A percentile compares a stretch with the other conserved stretches of the same genome.
Conservation (phyloP, 1,139 yeast genomes). For the Schwanniomyces etchellsii region DNA sequence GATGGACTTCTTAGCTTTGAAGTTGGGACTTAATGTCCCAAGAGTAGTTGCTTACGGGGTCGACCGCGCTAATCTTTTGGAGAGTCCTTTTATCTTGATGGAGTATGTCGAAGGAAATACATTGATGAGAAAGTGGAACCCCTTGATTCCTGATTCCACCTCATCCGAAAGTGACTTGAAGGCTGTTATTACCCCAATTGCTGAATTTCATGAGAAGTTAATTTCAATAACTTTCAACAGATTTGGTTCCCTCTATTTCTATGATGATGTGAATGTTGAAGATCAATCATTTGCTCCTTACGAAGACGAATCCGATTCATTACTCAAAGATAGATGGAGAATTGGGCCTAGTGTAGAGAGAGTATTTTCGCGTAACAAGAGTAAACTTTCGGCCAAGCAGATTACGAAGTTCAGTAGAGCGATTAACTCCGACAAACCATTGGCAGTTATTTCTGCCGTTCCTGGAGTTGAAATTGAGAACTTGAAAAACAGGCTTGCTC, state of each 20-base stretch:
- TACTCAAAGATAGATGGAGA: constrained; percentile 67
- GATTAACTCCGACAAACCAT: constrained; percentile 55
- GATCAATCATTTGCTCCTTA: constrained; percentile 49
- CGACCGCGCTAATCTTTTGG: constrained; percentile 54
- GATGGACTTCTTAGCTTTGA: constrained; percentile 64
- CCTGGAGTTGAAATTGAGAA: constrained; percentile 66
- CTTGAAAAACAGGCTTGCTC: constrained; percentile 48
- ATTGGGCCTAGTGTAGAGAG: constrained; percentile 89
- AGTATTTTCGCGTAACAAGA: constrained; percentile 65
- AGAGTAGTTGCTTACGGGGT: constrained; percentile 70
- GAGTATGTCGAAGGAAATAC: constrained; percentile 75
- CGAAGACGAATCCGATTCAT: constrained; percentile 54
- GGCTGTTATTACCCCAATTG: constrained; percentile 55
- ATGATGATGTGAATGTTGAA: constrained; percentile 47
- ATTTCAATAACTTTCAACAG: constrained; percentile 55
- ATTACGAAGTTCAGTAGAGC: constrained; percentile 64
- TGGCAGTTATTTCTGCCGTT: constrained; percentile 55
- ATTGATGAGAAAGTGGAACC: constrained; percentile 88
- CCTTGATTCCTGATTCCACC: constrained; percentile 46
- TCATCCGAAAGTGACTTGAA: constrained; percentile 40
- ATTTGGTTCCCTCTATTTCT: constrained; percentile 79
- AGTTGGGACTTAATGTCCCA: constrained; percentile 58
- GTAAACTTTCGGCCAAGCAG: constrained; percentile 37
- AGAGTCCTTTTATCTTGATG: constrained; percentile 72
- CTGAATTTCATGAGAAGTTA: constrained; percentile 52